Evolutionary conservation across 306 rosid species (phyloP), one percentile per base, ranked within the genome.

Genomic region (Inga leiocalycina): DNA sequence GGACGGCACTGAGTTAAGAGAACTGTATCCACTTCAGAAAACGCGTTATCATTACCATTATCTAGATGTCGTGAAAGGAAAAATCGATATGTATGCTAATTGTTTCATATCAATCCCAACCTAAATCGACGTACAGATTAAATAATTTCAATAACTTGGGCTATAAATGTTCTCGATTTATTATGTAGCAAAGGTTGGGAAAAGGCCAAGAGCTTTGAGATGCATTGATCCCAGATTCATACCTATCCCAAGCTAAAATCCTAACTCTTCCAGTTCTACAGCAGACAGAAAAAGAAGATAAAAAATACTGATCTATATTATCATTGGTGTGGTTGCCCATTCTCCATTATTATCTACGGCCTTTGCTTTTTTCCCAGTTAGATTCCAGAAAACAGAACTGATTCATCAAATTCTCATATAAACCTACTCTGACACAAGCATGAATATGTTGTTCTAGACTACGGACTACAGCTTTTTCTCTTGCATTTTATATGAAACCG

Each of bases 201-300:
- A 17, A 46, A 2, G 11, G 64, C 30, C 32, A 0, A 39, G 22
- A 65, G 30, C 41, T 10, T 75, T 37, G 43, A 82, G 62, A 65
- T 4, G 24, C 71, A 44, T n/a, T 34, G 14, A 79, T 64, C 35
- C 56, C 71, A 73, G 34, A 51, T 17, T 52, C 45, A 75, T 15
- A 76, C 6, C 22, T 13, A 9, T 34, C 79, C 77, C 66, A 79
- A 67, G 68, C 22, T 13, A 79, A 79, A 79, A 59, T 59, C 37
- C 68, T 22, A 71, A 84, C 52, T 43, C 71, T 45, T 43, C 45
- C 66, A 66, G 27, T 43, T 24, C 35, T 43, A 51, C 32, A 46
- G 65, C 35, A 54, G 34, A 20, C 64, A 10, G 78, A 30, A 59
- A 71, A 39, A 65, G 10, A 52, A 51, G 8, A 75, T 49, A 32